phyloP scores from a whole-genome alignment of 768 basidiomycete species.

The Boletus subcaerulescens region DNA sequence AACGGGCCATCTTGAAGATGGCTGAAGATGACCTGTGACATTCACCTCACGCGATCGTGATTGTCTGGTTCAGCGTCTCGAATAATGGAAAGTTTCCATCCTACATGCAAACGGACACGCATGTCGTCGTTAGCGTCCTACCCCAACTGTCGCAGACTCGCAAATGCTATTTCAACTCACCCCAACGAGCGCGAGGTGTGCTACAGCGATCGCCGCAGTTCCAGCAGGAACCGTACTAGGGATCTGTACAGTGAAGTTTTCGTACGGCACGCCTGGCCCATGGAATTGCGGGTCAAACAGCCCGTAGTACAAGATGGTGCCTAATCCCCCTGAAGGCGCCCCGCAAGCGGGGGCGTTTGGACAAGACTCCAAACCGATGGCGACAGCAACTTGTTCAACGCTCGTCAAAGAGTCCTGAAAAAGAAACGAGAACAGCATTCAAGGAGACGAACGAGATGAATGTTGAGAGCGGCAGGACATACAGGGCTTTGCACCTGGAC shows the following conservation, averaged over 20 bases:
- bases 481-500: conserved; percentile 51
- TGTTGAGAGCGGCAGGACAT: conserved; percentile 10
- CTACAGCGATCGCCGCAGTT: conserved; percentile 35
- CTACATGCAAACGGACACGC: conserved; percentile 18
- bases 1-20: no score
- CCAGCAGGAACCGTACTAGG: conserved; percentile 31
- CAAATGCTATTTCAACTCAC: conserved; percentile 29
- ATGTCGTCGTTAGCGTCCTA: neutral
- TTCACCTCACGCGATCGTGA: conserved; percentile 19
- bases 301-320: conserved; percentile 47
- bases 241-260: conserved; percentile 45
- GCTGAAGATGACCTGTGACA: neutral
- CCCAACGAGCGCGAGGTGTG: conserved; percentile 39
- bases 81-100: conserved; percentile 30
- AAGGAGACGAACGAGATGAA: neutral
- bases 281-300: conserved; percentile 36
- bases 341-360: conserved; percentile 19
- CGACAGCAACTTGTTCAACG: conserved; percentile 44
- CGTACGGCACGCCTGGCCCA: conserved; percentile 30
- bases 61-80: conserved; percentile 34
- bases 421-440: neutral
- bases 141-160: neutral
- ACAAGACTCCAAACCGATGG: conserved; percentile 44
- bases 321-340: conserved; percentile 32
- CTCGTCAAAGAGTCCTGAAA: conserved; percentile 36